Evolutionary conservation across 306 rosid species (phyloP), one percentile per base, ranked within the genome.

Genomic region (Medicago arabica): DNA sequence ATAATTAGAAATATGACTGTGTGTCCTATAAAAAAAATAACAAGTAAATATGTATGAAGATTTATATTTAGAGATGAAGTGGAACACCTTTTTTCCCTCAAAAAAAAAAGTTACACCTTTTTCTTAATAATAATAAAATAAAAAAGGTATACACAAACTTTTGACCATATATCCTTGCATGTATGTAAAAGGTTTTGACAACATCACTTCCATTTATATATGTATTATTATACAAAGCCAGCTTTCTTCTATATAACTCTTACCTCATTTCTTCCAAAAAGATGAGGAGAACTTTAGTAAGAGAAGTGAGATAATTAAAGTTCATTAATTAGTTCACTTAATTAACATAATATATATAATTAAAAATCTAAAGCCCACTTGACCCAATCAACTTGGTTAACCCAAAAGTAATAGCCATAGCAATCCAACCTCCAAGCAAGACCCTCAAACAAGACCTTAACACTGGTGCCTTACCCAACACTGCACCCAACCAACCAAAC

Each of bases 401-500:
- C 15, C 86, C 88, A 79, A 82, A 85, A 63, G 88, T 82, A 3
- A 85, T 25, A 3, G 84, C 84, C 88, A 85, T 85, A 62, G 88
- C 88, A 13, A 85, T 1, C 86, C 84, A 85, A 61, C 88, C 88
- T 6, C 88, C 88, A 76, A 85, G 3, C 47, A 85, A 72, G 47
- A 82, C 88, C 68, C 88, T 85, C 54, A 77, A 31, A 68, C 78
- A 67, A 23, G 88, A 79, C 80, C 67, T 85, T 13, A 75, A 67
- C 3, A 65, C 11, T 3, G 88, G 86, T 10, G 86, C 86, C 75
- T 79, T 79, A 7, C 88, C 88, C 76, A 85, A 51, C 40, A 72
- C 44, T 15, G 88, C 86, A 4, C 84, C 88, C 2, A 82, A 50
- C 77, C 47, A 85, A 49, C 88, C 88, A 71, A 85, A 85, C 15